These are phyloP conservation scores for Pisolithus sp. DNA, from an alignment of 768 basidiomycete genomes.

Conservation along the genomic window DNA sequence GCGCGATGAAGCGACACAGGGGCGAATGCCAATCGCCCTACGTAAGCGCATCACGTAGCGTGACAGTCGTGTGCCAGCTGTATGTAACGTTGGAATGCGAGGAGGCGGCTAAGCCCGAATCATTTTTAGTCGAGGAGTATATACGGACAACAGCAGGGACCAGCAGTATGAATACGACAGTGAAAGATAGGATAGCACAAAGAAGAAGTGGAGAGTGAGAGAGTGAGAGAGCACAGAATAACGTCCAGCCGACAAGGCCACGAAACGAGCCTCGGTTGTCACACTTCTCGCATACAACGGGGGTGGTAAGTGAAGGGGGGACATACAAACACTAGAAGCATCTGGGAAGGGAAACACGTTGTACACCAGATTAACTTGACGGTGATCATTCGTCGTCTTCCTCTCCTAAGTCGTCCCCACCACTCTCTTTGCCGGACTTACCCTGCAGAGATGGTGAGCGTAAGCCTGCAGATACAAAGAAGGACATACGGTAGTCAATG, in stretches of 20 bases:
- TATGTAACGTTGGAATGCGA: no score
- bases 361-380: neutral
- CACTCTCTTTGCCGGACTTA: conserved; percentile 34
- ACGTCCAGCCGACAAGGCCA: conserved; percentile 5
- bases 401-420: conserved; percentile 28
- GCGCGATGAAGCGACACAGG: neutral
- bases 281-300: conserved; percentile 26
- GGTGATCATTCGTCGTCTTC: conserved; percentile 39
- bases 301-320: conserved; percentile 3
- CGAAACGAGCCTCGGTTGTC: conserved; percentile 10
- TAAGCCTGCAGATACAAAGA: neutral
- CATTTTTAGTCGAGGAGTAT: conserved; percentile 19
- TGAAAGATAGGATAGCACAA: conserved; percentile 21
- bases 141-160: conserved; percentile 25
- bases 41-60: conserved; percentile 10
- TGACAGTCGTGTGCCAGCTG: conserved; percentile 2
- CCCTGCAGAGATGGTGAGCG: conserved; percentile 8
- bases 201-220: conserved; percentile 5
- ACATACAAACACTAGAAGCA: conserved; percentile 13
- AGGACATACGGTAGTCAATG: conserved; percentile 32
- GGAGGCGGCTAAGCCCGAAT: conserved; percentile 9
- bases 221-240: conserved; percentile 8
- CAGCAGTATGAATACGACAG: conserved; percentile 17
- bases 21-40: neutral
- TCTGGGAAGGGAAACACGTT: conserved; percentile 1